These are phyloP conservation scores for Pseudonectria buxi DNA, from an alignment of 2,329 filamentous ascomycete species.

Conservation along the genomic window DNA sequence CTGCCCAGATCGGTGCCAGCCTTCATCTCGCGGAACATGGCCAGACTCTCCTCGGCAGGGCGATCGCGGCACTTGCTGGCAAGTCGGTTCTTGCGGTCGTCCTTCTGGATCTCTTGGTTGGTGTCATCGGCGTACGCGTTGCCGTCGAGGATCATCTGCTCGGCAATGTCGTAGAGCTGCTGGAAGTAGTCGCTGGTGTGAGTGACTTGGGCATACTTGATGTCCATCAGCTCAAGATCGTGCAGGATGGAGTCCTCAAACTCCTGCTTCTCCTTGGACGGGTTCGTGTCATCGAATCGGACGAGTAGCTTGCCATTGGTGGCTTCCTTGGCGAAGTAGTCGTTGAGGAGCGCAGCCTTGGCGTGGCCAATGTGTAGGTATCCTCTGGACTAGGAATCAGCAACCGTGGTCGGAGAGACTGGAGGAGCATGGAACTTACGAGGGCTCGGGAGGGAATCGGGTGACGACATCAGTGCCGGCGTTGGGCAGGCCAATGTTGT, in stretches of 20 bases:
- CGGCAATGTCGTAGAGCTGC: conserved; percentile 76
- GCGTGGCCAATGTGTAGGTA: conserved; percentile 95
- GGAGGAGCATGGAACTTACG: conserved; percentile 43
- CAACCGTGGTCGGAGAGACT: conserved; percentile 1
- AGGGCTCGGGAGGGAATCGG: conserved; percentile 89
- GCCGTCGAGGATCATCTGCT: conserved; percentile 78
- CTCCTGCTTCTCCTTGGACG: conserved; percentile 93
- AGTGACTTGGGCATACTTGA: conserved; percentile 78
- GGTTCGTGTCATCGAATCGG: conserved; percentile 96
- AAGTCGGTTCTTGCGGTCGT: conserved; percentile 77
- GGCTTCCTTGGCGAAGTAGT: conserved; percentile 92
- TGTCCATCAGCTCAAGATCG: conserved; percentile 84
- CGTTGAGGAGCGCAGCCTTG: conserved; percentile 87
- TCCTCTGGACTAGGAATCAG: conserved; percentile 40
- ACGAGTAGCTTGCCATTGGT: conserved; percentile 88
- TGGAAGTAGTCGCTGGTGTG: conserved; percentile 97
- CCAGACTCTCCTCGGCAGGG: conserved; percentile 73
- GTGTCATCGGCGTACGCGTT: conserved; percentile 95
- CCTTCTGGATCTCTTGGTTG: conserved; percentile 77
- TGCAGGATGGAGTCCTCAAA: conserved; percentile 91
- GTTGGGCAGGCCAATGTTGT: conserved; percentile 80
- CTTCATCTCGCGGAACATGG: conserved; percentile 92
- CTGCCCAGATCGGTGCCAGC: conserved; percentile 69
- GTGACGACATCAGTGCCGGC: conserved; percentile 86
- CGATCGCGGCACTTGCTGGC: conserved; percentile 75